phyloP scores from a whole-genome alignment of 176 grass and related monocot species.

The Paspalum vaginatum region DNA sequence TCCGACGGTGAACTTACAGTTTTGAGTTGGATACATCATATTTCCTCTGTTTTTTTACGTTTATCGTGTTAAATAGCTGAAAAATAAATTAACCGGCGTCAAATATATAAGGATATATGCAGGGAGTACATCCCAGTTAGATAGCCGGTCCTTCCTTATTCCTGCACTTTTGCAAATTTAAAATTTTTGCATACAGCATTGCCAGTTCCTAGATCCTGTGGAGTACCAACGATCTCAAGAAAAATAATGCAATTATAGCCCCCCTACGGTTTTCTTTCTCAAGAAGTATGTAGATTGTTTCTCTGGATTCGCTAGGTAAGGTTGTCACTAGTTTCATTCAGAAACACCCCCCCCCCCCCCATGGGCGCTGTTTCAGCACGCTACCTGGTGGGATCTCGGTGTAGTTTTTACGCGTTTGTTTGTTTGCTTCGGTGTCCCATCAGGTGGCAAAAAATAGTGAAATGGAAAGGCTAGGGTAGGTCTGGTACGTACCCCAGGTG shows the following conservation, averaged over 20 bases:
- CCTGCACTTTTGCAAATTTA: neutral
- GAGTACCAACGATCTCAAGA: neutral
- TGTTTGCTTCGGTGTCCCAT: conserved; percentile 41
- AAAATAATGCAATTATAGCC: neutral
- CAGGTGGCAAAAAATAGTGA: conserved; percentile 50
- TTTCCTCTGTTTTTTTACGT: too few species aligned
- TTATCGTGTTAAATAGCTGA: too few species aligned
- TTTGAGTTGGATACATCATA: too few species aligned
- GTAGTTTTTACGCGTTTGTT: conserved; percentile 51
- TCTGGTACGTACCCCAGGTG: conserved; percentile 37
- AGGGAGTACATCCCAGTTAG: neutral
- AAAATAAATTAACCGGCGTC: too few species aligned
- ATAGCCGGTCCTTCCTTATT: neutral
- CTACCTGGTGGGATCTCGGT: conserved; percentile 37
- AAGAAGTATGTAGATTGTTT: conserved; percentile 22
- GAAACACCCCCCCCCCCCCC: neutral
- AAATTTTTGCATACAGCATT: neutral
- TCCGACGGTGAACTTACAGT: too few species aligned
- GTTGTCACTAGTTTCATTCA: neutral
- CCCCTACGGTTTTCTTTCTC: neutral
- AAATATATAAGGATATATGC: too few species aligned
- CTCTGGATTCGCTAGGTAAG: neutral
- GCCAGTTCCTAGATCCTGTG: neutral
- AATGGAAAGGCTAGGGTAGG: conserved; percentile 43
- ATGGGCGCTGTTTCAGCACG: conserved; percentile 29